Evolutionary conservation across 2,329 filamentous ascomycete genomes (phyloP), one percentile per base, ranked within the genome.

Genomic region (Penicillium frequentans): DNA sequence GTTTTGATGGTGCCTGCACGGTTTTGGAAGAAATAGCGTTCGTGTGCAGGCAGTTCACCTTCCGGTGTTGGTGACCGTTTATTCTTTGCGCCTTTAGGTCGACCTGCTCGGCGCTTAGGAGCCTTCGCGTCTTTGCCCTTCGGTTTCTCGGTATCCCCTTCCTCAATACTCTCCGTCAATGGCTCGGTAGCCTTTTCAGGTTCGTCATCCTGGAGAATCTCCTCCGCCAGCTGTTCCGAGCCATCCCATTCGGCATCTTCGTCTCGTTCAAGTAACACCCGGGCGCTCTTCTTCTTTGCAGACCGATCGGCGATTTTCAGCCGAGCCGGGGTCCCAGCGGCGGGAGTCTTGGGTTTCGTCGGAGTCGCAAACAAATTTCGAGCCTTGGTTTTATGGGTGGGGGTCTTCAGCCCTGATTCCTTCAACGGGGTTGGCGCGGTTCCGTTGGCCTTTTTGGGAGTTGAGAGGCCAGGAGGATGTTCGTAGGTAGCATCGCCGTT

Each of bases 11-110:
- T 84, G 2, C 91, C 92, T 0, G 90, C 87, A 48, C 91, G 88
- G 71, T 96, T 97, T 69, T 98, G 91, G 69, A 89, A 90, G 73
- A 99, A 98, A 78, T 96, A 99, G 64, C 90, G 85, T 73, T 98
- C 95, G 69, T 97, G 91, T 0, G 93, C 82, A 5, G 93, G 90
- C 2, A 98, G 82, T 66, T 96, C 85, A 52, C 86, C 84, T 19
- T 93, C 91, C 3, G 91, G 91, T 5, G 90, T 92, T 1, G 90
- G 90, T 7, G 90, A 91, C 55, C 85, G 86, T 66, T 86, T 84
- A 62, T 84, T 83, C 66, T 75, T 77, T 55, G 73, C 79, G 56
- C 80, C 80, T 64, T 84, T 86, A 0, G 85, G 84, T 68, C 83
- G 77, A 49, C 81, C 82, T 55, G 78, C 74, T 59, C 81, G 77